These are phyloP conservation scores for Acanthamoeba sp. DNA, from an alignment of 208 protist species.

Conservation along the genomic window DNA sequence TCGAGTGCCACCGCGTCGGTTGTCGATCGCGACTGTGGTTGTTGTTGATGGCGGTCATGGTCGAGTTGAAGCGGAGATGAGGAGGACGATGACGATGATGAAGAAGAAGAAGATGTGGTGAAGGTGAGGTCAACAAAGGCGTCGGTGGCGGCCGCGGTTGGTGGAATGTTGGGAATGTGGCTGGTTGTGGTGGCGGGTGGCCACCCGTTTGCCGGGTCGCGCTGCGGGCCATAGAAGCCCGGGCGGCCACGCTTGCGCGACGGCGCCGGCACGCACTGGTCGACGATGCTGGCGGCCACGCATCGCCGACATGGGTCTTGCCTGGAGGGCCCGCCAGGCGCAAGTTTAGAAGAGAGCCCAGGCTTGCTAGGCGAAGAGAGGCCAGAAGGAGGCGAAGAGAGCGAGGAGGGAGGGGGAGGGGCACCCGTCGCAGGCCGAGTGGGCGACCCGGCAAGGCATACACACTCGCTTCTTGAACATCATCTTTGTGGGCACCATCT, in stretches of 20 bases:
- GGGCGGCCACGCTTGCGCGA: neutral
- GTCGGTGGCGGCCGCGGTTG: too few species aligned
- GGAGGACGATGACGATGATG: too few species aligned
- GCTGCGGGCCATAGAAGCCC: too few species aligned
- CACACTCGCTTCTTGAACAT: conserved; percentile 2
- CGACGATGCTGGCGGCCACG: neutral
- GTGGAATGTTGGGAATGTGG: too few species aligned
- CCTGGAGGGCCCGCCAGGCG: neutral
- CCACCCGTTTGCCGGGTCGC: too few species aligned
- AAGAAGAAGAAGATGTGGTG: too few species aligned
- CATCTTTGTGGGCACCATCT: too few species aligned
- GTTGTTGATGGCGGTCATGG: too few species aligned
- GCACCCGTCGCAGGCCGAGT: conserved; percentile 34
- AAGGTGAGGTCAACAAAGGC: neutral
- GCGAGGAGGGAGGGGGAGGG: neutral
- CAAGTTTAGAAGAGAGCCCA: neutral
- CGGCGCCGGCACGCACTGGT: neutral
- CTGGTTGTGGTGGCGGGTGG: too few species aligned
- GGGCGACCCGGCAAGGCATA: neutral
- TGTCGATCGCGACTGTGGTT: too few species aligned
- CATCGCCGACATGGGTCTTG: neutral
- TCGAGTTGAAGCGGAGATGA: too few species aligned
- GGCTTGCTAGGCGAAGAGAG: neutral
- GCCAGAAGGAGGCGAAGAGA: neutral
- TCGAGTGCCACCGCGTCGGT: too few species aligned